Base-by-base conservation (phyloP, 1,284 basidiomycete genomes). In the Boletellus dicymbophilus region DNA sequence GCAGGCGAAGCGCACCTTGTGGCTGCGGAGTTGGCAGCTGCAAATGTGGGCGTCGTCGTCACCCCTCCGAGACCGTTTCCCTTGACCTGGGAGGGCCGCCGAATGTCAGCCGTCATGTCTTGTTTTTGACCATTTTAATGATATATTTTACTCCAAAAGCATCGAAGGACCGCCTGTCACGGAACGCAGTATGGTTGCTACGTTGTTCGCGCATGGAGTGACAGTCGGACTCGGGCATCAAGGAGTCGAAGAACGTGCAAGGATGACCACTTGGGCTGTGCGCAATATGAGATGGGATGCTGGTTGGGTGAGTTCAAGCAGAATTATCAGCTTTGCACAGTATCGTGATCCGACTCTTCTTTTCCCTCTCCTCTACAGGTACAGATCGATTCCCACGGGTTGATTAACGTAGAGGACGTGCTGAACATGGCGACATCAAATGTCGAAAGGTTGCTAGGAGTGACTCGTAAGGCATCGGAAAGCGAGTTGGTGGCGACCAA, bases 11-110 rank as follows among this genome's bases (percentile, higher is more conserved):
- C 90, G 1, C 79, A 91, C 64, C 68, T 90, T 7, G 66, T 95
- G 26, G 91, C 93, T 3, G 73, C 82, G 39, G 84, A 94, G 57
- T 72, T 97, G 15, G 87, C 82, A 0, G 71, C 77, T 40, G 85
- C 85, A 2, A 70, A 81, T 27, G 79, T 95, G 12, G 89, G 90
- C 16, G 85, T 96, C 22, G 79, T 97, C 38, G 70, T 95, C 21
- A 67, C 75, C 1, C 80, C 78, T 3, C 66, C 81, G 2, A 71
- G 84, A 44, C 75, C 83, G 0, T 88, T 82, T 74, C 84, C 85
- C 0, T 59, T 58, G 6, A 67, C 61, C 0, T 91, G 85, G 83
- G 80, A 88, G 56, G 63, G 70, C 37, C 68, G 76, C 36, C 71
- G 82, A 26, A 72, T 77, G 74, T 80, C 40, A 59, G 75, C 60